These are phyloP conservation scores for Zygoascus tannicola DNA, from an alignment of 805 yeast species.

Conservation along the genomic window DNA sequence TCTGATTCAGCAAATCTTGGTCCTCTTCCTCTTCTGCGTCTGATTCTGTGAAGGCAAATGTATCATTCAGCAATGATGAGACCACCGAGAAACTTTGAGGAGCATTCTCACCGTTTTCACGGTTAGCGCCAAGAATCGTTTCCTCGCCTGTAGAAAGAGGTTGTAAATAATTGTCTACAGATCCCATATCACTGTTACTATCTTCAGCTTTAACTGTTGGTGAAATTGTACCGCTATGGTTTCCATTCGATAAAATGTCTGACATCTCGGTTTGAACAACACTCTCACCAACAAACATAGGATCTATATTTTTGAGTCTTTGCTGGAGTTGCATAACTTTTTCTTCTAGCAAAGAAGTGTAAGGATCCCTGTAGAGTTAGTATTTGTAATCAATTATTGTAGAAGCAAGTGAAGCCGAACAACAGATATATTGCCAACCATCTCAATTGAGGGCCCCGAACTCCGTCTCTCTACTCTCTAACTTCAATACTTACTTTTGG, in stretches of 20 bases:
- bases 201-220: not conserved
- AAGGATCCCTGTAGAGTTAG: constrained; percentile 34
- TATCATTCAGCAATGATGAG: constrained; percentile 20
- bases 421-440: too few relatives aligned
- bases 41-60: constrained; percentile 15
- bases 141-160: constrained; percentile 22
- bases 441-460: too few relatives aligned
- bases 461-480: constrained; percentile 4
- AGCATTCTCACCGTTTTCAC: constrained; percentile 12
- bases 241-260: not conserved
- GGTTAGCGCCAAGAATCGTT: constrained; percentile 12
- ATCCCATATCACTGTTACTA: constrained; percentile 5
- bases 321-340: constrained; percentile 45
- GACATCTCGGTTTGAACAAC: not conserved
- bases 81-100: constrained; percentile 24
- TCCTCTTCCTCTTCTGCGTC: constrained; percentile 2
- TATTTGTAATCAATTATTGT: not conserved
- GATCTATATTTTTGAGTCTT: constrained; percentile 8
- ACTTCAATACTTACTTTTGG: constrained; percentile 27
- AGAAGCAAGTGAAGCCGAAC: too few relatives aligned
- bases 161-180: not conserved
- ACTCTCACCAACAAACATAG: not conserved
- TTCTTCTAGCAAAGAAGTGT: constrained; percentile 47
- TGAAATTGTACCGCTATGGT: too few relatives aligned
- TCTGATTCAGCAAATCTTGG: not conserved